phyloP scores from a whole-genome alignment of 306 rosid species.

The Senna siamea region DNA sequence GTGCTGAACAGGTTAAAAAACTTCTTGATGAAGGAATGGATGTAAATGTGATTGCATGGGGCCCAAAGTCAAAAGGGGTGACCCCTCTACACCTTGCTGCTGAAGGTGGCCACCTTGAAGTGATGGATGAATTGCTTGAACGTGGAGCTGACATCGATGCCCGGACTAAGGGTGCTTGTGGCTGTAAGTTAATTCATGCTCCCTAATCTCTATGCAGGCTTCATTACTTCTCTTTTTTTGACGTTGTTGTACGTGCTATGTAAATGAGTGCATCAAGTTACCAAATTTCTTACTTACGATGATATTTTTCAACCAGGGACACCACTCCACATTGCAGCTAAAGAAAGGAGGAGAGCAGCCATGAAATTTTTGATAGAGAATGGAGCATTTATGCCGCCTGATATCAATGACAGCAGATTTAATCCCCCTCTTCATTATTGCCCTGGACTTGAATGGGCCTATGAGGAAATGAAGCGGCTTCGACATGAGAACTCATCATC shows the following conservation, averaged over 20 bases:
- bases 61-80: conserved; percentile 87
- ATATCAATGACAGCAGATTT: conserved; percentile 83
- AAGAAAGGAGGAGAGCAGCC: conserved; percentile 85
- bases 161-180: conserved; percentile 91
- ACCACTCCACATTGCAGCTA: conserved; percentile 94
- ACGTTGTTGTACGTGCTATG: neutral
- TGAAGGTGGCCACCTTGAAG: conserved; percentile 88
- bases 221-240: too few relatives aligned
- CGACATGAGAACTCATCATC: conserved; percentile 52
- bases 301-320: conserved; percentile 65
- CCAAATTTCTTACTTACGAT: conserved; percentile 7
- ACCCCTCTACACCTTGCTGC: conserved; percentile 99
- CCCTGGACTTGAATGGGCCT: conserved; percentile 97
- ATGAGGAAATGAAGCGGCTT: conserved; percentile 88
- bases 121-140: conserved; percentile 95
- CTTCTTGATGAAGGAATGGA: conserved; percentile 89
- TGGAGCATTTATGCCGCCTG: conserved; percentile 92
- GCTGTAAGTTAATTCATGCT: conserved; percentile 62
- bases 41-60: conserved; percentile 85
- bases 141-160: conserved; percentile 98
- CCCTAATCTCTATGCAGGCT: neutral
- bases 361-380: conserved; percentile 86
- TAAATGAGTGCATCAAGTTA: neutral
- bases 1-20: conserved; percentile 67
- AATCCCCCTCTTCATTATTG: conserved; percentile 98